Evolutionary conservation across 495 filamentous ascomycete genomes (phyloP).

Genomic region (Penicillium pancosmium): DNA sequence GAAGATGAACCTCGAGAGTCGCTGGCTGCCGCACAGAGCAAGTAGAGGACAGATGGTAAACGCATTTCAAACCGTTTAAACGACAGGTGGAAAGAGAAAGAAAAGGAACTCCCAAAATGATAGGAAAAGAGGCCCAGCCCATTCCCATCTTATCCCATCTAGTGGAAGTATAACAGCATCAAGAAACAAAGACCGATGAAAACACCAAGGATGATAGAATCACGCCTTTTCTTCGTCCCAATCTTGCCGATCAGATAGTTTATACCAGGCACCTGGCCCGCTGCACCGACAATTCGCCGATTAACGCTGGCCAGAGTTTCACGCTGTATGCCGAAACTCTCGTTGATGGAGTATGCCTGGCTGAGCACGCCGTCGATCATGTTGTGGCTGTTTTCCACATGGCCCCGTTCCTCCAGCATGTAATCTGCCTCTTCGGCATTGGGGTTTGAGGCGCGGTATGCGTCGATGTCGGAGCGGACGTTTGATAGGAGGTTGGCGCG

Average conservation of each 20-base stretch:
- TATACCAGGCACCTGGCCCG: slow-evolving; percentile 88
- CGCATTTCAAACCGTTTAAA: neutral
- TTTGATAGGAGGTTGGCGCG: slow-evolving; percentile 89
- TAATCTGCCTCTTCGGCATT: slow-evolving; percentile 87
- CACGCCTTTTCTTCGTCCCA: slow-evolving; percentile 90
- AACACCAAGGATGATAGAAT: slow-evolving; percentile 87
- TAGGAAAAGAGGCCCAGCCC: no score
- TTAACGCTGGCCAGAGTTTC: slow-evolving; percentile 87
- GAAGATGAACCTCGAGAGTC: slow-evolving; percentile 12
- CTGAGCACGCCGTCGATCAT: slow-evolving; percentile 89
- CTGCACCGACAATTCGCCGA: slow-evolving; percentile 81
- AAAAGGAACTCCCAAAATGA: slow-evolving; percentile 6
- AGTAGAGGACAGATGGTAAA: neutral
- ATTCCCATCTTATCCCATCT: neutral
- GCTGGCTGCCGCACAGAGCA: slow-evolving; percentile 24
- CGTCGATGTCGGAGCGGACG: slow-evolving; percentile 88
- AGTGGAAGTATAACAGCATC: slow-evolving; percentile 82
- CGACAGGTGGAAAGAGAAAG: neutral
- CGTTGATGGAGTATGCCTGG: slow-evolving; percentile 96
- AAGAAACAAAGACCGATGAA: slow-evolving; percentile 93
- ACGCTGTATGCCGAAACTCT: slow-evolving; percentile 83
- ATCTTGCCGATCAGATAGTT: slow-evolving; percentile 94
- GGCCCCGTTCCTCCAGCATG: slow-evolving; percentile 87
- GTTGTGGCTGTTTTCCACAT: slow-evolving; percentile 84
- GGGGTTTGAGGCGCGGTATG: slow-evolving; percentile 81